Evolutionary conservation across 1,139 yeast genomes (phyloP).

Genomic region (Tardiomyces depauwii): DNA sequence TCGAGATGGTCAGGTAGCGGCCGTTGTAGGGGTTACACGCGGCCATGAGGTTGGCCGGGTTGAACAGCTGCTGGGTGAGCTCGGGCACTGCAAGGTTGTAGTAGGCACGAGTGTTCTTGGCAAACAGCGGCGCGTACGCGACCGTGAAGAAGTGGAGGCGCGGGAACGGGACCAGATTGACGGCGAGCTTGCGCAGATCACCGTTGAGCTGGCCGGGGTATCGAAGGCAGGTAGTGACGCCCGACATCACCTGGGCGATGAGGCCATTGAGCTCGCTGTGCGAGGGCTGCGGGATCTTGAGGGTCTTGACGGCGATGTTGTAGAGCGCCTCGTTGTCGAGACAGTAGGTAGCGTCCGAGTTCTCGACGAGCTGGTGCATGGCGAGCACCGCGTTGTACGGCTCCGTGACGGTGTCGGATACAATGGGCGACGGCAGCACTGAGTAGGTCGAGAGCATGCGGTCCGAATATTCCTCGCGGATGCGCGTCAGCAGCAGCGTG

Average conservation of each 20-base stretch:
- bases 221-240: slow-evolving; percentile 35
- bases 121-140: slow-evolving; percentile 34
- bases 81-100: slow-evolving; percentile 33
- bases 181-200: slow-evolving; percentile 35
- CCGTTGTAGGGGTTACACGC: slow-evolving; percentile 35
- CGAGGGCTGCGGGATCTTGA: slow-evolving; percentile 29
- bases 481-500: slow-evolving; percentile 29
- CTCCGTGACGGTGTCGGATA: slow-evolving; percentile 35
- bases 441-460: slow-evolving; percentile 37
- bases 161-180: slow-evolving; percentile 36
- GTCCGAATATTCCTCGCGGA: slow-evolving; percentile 35
- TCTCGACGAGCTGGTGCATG: slow-evolving; percentile 33
- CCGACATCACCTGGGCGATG: slow-evolving; percentile 35
- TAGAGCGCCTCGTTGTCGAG: slow-evolving; percentile 36
- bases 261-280: slow-evolving; percentile 32
- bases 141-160: slow-evolving; percentile 37
- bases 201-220: slow-evolving; percentile 38
- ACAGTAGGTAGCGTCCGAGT: slow-evolving; percentile 35
- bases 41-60: slow-evolving; percentile 35
- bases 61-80: slow-evolving; percentile 35
- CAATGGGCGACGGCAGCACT: slow-evolving; percentile 34
- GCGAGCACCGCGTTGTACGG: slow-evolving; percentile 35
- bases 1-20: slow-evolving; percentile 33
- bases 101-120: slow-evolving; percentile 29
- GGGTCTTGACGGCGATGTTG: slow-evolving; percentile 32